A percentile compares a stretch with the other conserved stretches of the same genome.
These are phyloP conservation scores for Lentinus brumalis DNA, from an alignment of 768 basidiomycete genomes.

Conservation along the genomic window DNA sequence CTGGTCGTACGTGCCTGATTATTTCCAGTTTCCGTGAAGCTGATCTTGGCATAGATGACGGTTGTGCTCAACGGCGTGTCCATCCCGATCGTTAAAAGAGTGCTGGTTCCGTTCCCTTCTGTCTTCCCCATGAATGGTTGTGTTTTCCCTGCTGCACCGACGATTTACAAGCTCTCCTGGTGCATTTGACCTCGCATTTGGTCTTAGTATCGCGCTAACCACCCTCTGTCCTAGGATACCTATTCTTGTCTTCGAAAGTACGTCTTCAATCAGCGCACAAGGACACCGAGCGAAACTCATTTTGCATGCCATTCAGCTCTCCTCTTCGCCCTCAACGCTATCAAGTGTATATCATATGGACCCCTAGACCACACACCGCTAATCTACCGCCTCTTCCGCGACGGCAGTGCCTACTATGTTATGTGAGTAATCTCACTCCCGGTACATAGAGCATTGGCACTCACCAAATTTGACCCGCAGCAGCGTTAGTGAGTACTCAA, in stretches of 20 bases:
- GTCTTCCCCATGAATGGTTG: slow-evolving; percentile 18
- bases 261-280: neutral
- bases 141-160: neutral
- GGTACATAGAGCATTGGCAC: neutral
- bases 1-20: neutral
- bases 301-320: slow-evolving; percentile 5
- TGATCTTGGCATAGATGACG: neutral
- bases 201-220: too few relatives aligned
- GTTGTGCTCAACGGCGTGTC: neutral
- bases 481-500: slow-evolving; percentile 3
- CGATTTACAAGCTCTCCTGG: slow-evolving; percentile 9
- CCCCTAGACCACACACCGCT: slow-evolving; percentile 16
- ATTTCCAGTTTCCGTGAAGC: neutral
- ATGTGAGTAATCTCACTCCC: slow-evolving; percentile 5
- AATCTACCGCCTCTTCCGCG: slow-evolving; percentile 17
- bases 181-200: neutral
- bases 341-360: slow-evolving; percentile 20
- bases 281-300: neutral
- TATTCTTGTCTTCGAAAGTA: slow-evolving; percentile 17
- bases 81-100: neutral
- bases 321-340: slow-evolving; percentile 15
- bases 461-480: neutral
- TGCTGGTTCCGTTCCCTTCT: slow-evolving; percentile 5
- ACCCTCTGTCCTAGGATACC: slow-evolving; percentile 5
- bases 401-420: slow-evolving; percentile 18